These are phyloP conservation scores for Dioscorea dumetorum DNA, from an alignment of 106 monocot species.

Conservation along the genomic window DNA sequence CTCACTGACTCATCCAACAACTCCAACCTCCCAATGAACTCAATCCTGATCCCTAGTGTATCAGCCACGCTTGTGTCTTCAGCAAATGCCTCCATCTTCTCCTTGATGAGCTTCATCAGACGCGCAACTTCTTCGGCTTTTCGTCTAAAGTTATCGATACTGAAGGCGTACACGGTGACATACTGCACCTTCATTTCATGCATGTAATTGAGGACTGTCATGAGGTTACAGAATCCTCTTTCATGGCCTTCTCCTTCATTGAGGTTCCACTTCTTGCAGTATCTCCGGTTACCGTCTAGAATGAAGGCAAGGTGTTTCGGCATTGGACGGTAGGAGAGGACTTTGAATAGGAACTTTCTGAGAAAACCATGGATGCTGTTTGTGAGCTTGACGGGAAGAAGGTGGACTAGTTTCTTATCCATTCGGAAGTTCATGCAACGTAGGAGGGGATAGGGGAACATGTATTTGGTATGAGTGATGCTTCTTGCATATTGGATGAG, in stretches of 20 bases:
- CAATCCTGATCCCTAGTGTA: slow-evolving; percentile 17
- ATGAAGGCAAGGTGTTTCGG: slow-evolving; percentile 49
- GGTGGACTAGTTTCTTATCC: background rate
- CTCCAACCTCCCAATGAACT: slow-evolving; percentile 27
- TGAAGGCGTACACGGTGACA: slow-evolving; percentile 45
- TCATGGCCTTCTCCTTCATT: slow-evolving; percentile 6
- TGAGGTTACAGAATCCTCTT: slow-evolving; percentile 21
- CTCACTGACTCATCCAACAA: slow-evolving; percentile 22
- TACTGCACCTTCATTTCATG: slow-evolving; percentile 37
- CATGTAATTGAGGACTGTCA: slow-evolving; percentile 22
- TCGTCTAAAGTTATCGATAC: slow-evolving; percentile 51
- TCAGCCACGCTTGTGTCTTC: slow-evolving; percentile 19
- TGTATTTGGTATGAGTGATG: too few species aligned
- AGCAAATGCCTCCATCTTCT: slow-evolving; percentile 36
- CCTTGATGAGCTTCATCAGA: slow-evolving; percentile 32
- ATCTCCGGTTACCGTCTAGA: slow-evolving; percentile 53
- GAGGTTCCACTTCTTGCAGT: slow-evolving; percentile 12
- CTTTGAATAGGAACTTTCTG: slow-evolving; percentile 18
- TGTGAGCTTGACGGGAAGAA: background rate
- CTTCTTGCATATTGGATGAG: too few species aligned
- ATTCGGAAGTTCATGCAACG: background rate
- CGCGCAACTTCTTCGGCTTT: slow-evolving; percentile 27
- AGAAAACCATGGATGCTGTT: slow-evolving; percentile 1
- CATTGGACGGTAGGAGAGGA: slow-evolving; percentile 31
- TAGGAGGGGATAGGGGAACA: too few species aligned